Conservation (phyloP, 1,139 yeast genomes). For the Waltiozyma sp. region DNA sequence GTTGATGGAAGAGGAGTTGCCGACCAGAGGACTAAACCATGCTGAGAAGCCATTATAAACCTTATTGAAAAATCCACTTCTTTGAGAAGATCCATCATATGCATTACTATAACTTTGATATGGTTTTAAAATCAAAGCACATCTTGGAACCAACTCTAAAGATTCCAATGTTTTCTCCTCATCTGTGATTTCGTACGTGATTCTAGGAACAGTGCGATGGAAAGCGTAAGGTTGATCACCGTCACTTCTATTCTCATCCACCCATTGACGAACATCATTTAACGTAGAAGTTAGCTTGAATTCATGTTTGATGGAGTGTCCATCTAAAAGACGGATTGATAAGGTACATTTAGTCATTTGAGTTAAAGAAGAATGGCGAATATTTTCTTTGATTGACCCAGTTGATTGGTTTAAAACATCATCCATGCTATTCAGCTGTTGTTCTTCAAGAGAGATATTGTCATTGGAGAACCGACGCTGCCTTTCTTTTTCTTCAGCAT, state of each 20-base stretch:
- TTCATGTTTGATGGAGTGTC: slow-evolving; percentile 34
- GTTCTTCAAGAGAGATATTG: slow-evolving; percentile 4
- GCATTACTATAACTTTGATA: slow-evolving; percentile 21
- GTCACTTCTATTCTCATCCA: slow-evolving; percentile 41
- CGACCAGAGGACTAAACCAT: background rate
- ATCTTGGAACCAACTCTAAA: slow-evolving; percentile 50
- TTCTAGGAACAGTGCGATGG: slow-evolving; percentile 34
- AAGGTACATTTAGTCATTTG: slow-evolving; percentile 26
- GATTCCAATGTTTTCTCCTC: slow-evolving; percentile 37
- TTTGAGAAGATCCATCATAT: slow-evolving; percentile 8
- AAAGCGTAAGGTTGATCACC: slow-evolving; percentile 37
- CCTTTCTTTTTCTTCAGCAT: slow-evolving; percentile 10
- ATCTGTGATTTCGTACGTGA: slow-evolving; percentile 36
- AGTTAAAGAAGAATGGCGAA: slow-evolving; percentile 5
- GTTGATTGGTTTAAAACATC: background rate
- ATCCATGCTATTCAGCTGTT: slow-evolving; percentile 10
- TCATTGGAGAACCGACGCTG: slow-evolving; percentile 12
- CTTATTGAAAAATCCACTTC: slow-evolving; percentile 21
- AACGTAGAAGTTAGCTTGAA: slow-evolving; percentile 35
- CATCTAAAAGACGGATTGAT: slow-evolving; percentile 45
- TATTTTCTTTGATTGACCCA: slow-evolving; percentile 12
- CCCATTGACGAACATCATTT: slow-evolving; percentile 50
- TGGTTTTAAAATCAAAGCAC: slow-evolving; percentile 57
- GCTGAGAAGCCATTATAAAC: slow-evolving; percentile 20
- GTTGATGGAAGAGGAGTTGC: background rate